Conservation (phyloP, 306 rosid genomes). For the Castanea crenata region DNA sequence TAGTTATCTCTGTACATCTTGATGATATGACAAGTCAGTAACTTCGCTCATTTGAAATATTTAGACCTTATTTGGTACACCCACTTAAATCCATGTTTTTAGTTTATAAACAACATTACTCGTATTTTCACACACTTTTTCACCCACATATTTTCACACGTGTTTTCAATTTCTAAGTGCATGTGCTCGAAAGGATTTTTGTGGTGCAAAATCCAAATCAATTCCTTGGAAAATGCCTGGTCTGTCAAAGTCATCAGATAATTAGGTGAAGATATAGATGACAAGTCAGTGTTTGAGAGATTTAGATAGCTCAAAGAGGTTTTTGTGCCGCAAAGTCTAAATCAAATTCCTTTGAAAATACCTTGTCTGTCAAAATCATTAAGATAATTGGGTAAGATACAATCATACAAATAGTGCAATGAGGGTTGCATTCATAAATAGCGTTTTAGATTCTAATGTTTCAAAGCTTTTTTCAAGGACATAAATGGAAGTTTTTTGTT, state of each 20-base stretch:
- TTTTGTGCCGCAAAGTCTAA: background rate
- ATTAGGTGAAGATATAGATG: too few species aligned
- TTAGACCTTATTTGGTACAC: background rate
- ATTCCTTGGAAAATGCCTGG: background rate
- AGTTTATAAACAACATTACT: too few species aligned
- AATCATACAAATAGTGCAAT: background rate
- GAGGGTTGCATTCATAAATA: background rate
- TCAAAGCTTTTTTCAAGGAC: background rate
- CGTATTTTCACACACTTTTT: too few species aligned
- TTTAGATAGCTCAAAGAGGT: background rate
- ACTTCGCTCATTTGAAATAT: background rate
- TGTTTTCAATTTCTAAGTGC: too few species aligned
- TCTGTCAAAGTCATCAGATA: background rate
- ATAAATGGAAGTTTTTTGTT: background rate
- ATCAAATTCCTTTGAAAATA: background rate
- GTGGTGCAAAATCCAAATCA: background rate
- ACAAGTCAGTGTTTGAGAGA: background rate
- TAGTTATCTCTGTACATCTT: background rate
- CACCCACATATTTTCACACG: too few species aligned
- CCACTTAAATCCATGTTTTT: too few species aligned
- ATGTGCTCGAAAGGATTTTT: background rate
- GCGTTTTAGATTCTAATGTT: background rate
- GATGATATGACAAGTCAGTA: conserved; percentile 5
- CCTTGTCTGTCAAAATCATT: background rate
- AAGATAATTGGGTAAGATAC: background rate